Evolutionary conservation across 2,329 filamentous ascomycete species (phyloP).

Genomic region (Cadophora malorum): DNA sequence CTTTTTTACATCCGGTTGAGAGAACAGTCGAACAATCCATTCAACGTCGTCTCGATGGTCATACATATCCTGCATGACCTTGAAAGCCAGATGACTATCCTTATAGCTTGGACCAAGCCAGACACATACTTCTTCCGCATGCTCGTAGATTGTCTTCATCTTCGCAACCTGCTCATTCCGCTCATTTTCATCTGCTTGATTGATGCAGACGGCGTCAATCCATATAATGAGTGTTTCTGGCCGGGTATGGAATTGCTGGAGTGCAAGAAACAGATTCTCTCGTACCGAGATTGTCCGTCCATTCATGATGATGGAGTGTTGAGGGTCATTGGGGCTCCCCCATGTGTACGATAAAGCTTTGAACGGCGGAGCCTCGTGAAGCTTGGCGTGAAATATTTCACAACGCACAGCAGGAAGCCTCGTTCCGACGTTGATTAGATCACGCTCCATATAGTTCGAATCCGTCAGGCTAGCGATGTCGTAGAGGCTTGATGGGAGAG

Average conservation of each 20-base stretch:
- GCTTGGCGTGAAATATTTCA: neutral
- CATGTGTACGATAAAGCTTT: slow-evolving; percentile 11
- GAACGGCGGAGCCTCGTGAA: neutral
- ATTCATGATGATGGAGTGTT: neutral
- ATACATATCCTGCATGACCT: slow-evolving; percentile 1
- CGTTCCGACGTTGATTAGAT: too few relatives aligned
- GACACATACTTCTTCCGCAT: neutral
- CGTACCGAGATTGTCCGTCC: neutral
- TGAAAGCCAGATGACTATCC: slow-evolving; percentile 8
- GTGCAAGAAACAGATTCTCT: neutral
- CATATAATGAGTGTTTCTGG: neutral
- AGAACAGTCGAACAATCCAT: neutral
- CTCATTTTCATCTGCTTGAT: neutral
- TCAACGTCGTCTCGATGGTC: neutral
- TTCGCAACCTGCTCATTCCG: slow-evolving; percentile 12
- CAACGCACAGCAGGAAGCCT: neutral
- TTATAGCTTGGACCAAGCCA: slow-evolving; percentile 10
- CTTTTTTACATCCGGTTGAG: neutral
- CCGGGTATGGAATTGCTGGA: neutral
- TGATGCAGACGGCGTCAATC: slow-evolving; percentile 12
- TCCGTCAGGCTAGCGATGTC: too few relatives aligned
- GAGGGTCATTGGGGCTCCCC: neutral
- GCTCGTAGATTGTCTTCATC: slow-evolving; percentile 16
- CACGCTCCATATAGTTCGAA: too few relatives aligned
- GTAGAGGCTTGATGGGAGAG: too few relatives aligned